Conservation (phyloP, 2,329 filamentous ascomycete genomes). For the Tricladium varicosporioides region DNA sequence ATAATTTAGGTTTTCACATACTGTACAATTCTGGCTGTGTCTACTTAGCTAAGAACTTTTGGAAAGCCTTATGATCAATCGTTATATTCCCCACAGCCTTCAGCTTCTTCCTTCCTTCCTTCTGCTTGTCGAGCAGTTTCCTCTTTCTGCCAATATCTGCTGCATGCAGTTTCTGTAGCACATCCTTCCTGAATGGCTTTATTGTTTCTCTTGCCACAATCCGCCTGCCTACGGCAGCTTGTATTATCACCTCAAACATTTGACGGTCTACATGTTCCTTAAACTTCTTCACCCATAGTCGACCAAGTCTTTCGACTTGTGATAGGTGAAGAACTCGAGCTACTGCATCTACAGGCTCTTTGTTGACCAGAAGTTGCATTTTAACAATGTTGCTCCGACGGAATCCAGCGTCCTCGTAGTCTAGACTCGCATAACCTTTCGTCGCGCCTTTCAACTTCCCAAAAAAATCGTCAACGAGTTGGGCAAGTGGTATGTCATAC, state of each 20-base stretch:
- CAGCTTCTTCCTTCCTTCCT: constrained; percentile 87
- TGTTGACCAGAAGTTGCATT: constrained; percentile 91
- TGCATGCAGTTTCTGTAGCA: constrained; percentile 88
- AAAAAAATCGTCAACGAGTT: constrained; percentile 95
- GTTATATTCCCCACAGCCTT: constrained; percentile 83
- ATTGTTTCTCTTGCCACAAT: constrained; percentile 91
- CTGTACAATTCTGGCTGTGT: too few relatives aligned
- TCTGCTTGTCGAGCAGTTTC: constrained; percentile 94
- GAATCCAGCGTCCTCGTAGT: constrained; percentile 96
- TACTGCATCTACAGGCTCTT: constrained; percentile 88
- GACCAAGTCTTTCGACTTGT: constrained; percentile 76
- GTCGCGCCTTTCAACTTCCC: constrained; percentile 92
- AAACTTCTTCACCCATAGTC: constrained; percentile 91
- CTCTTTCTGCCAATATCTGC: constrained; percentile 78
- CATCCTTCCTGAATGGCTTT: constrained; percentile 95
- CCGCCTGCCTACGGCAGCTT: constrained; percentile 78
- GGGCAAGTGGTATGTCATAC: constrained; percentile 83
- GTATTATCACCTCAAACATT: constrained; percentile 96
- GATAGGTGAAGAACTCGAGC: constrained; percentile 83
- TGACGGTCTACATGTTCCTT: constrained; percentile 95
- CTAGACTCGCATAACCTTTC: constrained; percentile 92
- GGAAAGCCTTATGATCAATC: constrained; percentile 96
- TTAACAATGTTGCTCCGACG: constrained; percentile 78
- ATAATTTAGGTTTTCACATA: too few relatives aligned
- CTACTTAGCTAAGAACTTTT: constrained; percentile 85